Base-by-base conservation (phyloP, 2,329 filamentous ascomycete genomes). In the Fusarium camptoceras region DNA sequence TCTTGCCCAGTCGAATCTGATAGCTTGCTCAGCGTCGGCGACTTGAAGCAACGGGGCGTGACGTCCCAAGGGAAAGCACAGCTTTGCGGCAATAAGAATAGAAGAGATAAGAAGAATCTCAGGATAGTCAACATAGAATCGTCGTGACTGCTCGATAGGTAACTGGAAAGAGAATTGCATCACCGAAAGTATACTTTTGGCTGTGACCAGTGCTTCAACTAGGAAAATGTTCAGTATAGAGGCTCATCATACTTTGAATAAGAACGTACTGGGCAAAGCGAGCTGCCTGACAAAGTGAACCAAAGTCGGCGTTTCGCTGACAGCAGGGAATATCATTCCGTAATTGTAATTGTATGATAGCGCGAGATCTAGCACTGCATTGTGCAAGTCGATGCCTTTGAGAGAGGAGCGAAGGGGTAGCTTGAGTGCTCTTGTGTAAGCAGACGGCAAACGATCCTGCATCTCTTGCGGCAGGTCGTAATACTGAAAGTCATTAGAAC, bases 51-150 rank as follows among this genome's bases (percentile, higher is more conserved):
- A 83, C 37, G 76, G 78, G 10, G 85, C 86, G 70, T 83, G 74
- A 24, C 83, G 81, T 73, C 93, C 89, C 46, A 97, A 88, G 0
- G 95, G 93, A 73, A 93, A 94, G 22, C 92, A 83, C 4, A 97
- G 78, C 74, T 98, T 98, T 6, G 91, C 89, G 6, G 92, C 89
- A 16, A 97, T 85, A 4, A 97, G 83, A 6, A 97, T 78, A 6
- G 93, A 82, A 6, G 90, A 85, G 58, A 94, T 83, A 2, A 98
- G 81, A 44, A 92, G 87, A 8, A 92, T 83, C 75, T 98, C 96
- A 0, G 96, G 94, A 66, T 91, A 86, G 53, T 89, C 83, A 18
- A 90, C 80, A 11, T 86, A 80, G 27, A 84, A 80, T 63, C 83
- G 80, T 64, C 81, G 80, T 55, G 78, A 76, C 30, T 79, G 81